Base-by-base conservation (phyloP, 306 rosid species). In the Abrus pulchellus region DNA sequence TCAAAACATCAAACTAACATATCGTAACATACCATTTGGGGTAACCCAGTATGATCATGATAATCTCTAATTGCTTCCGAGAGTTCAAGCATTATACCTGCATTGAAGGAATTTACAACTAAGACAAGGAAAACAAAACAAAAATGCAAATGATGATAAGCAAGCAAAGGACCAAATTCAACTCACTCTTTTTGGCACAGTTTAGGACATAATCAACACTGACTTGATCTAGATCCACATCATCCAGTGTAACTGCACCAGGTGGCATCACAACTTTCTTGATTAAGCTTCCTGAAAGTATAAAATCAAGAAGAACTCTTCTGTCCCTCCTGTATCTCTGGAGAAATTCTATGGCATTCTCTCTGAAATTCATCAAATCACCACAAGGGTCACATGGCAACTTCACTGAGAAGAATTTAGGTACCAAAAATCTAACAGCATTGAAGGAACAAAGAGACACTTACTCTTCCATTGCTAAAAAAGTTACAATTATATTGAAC, bases 201-300 rank as follows among this genome's bases (percentile, higher is more conserved):
- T 85, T 89, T 83, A 95, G 92, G 61, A 92, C 97, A 87, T 87
- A 89, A 89, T 95, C 97, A 79, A 95, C 93, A 72, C 99, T 95
- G 73, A 95, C 94, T 95, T 95, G 99, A 83, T 95, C 98, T 10
- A 95, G 89, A 95, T 95, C 98, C 81, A 95, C 97, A 55, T 95
- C 99, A 80, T 95, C 99, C 6, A 95, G 93, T 0, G 98, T 89
- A 79, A 93, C 98, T 0, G 99, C 97, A 11, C 99, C 99, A 9
- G 98, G 99, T 74, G 99, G 99, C 98, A 95, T 95, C 47, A 88
- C 87, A 80, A 95, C 99, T 85, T 93, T 95, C 97, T 95, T 91
- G 76, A 95, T 88, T 74, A 95, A 85, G 78, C 97, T 93, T 59
- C 98, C 98, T 3, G 99, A 88, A 9, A 95, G 94, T 77, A 95